phyloP scores from a whole-genome alignment of 257 asterid species.

The Gentiana macrophylla region DNA sequence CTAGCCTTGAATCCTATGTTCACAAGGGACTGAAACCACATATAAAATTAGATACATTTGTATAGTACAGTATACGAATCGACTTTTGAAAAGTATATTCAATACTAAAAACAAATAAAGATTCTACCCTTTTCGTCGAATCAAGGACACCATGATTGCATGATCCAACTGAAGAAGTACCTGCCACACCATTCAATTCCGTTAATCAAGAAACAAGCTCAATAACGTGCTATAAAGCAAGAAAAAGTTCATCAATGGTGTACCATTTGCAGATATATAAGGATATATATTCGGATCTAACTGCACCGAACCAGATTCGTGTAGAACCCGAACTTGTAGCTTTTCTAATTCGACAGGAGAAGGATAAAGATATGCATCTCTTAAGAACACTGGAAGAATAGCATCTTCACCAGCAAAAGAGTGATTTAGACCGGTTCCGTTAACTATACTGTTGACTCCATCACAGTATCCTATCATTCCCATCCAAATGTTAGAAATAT shows the following conservation, averaged over 20 bases:
- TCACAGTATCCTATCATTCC: conserved; percentile 80
- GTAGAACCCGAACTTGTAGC: conserved; percentile 45
- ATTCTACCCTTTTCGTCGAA: conserved; percentile 24
- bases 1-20: conserved; percentile 28
- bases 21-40: conserved; percentile 28
- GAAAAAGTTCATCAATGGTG: not conserved
- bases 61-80: not conserved
- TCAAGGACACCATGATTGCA: conserved; percentile 12
- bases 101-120: not conserved
- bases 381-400: conserved; percentile 50
- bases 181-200: conserved; percentile 29
- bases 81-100: not conserved
- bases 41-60: conserved; percentile 4
- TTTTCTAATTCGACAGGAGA: conserved; percentile 48
- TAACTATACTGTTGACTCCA: conserved; percentile 60
- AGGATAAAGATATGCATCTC: conserved; percentile 85
- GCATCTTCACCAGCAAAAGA: conserved; percentile 63
- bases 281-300: conserved; percentile 33
- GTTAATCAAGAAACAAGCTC: not conserved
- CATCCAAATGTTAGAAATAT: conserved; percentile 5
- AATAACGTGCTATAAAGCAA: not conserved
- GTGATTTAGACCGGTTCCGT: conserved; percentile 67
- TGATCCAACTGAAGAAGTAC: conserved; percentile 23
- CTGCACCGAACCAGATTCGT: conserved; percentile 28
- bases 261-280: conserved; percentile 38